A percentile compares a stretch with the other conserved stretches of the same genome.
Conservation (phyloP, 148 eudicot genomes). For the Chenopodium formosanum region DNA sequence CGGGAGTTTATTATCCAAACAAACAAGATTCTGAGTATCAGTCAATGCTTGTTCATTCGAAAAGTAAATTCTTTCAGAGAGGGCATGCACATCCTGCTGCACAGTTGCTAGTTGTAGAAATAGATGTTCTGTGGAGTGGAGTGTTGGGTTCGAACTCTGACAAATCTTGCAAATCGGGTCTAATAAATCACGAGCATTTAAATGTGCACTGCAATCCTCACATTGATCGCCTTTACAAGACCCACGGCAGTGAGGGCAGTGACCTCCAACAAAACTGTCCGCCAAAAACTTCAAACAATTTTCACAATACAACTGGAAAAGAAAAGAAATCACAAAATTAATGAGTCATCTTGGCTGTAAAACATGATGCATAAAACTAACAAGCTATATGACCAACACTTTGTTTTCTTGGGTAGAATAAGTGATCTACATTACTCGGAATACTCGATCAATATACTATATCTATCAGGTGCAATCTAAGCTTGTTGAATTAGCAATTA, state of each 20-base stretch:
- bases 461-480: too few relatives aligned
- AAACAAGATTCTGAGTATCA: background rate
- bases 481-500: too few relatives aligned
- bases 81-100: background rate
- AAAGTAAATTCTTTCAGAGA: background rate
- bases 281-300: constrained; percentile 8
- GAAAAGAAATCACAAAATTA: background rate
- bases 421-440: too few relatives aligned
- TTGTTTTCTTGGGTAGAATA: background rate
- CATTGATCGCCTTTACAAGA: constrained; percentile 13
- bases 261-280: constrained; percentile 10
- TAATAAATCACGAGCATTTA: background rate
- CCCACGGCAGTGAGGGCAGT: constrained; percentile 7
- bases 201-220: constrained; percentile 1
- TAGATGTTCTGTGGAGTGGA: background rate
- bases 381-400: background rate
- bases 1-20: background rate
- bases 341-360: background rate
- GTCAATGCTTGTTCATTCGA: background rate
- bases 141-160: background rate
- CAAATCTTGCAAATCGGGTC: constrained; percentile 16
- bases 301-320: constrained; percentile 3
- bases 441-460: too few relatives aligned
- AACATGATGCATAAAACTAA: background rate
- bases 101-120: background rate